These are phyloP conservation scores for Kodamaea anthophila DNA, from an alignment of 1,139 yeast genomes.

Conservation along the genomic window DNA sequence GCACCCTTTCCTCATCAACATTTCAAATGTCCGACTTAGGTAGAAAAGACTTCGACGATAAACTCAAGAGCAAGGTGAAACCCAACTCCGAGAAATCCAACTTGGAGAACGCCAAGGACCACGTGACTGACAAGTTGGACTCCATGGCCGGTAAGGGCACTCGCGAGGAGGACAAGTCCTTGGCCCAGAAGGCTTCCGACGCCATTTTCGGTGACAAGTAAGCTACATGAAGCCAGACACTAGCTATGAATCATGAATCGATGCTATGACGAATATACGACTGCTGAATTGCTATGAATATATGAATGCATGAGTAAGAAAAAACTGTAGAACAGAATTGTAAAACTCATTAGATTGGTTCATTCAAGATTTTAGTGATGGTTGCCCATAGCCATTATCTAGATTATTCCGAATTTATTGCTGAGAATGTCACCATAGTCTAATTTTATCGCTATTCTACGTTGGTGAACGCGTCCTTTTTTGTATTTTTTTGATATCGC, in stretches of 20 bases:
- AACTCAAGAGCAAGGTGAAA: conserved; percentile 46
- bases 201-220: conserved; percentile 13
- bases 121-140: conserved; percentile 61
- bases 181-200: conserved; percentile 63
- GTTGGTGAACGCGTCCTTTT: no score
- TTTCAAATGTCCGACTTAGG: conserved; percentile 24
- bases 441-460: not conserved
- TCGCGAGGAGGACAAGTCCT: conserved; percentile 64
- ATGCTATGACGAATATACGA: not conserved
- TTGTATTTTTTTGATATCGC: not conserved
- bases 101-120: conserved; percentile 65
- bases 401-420: no score
- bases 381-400: no score
- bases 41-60: conserved; percentile 70
- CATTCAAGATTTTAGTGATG: no score
- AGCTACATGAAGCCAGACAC: no score
- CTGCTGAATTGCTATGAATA: not conserved
- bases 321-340: no score
- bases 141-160: conserved; percentile 50
- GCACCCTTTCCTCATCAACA: conserved; percentile 1
- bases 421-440: no score
- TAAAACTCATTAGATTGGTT: no score
- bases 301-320: no score
- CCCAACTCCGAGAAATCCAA: conserved; percentile 41
- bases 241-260: no score